A percentile compares a stretch with the other conserved stretches of the same genome.
phyloP scores from a whole-genome alignment of 2,329 filamentous ascomycete genomes.

The Dactylellina cionopaga region DNA sequence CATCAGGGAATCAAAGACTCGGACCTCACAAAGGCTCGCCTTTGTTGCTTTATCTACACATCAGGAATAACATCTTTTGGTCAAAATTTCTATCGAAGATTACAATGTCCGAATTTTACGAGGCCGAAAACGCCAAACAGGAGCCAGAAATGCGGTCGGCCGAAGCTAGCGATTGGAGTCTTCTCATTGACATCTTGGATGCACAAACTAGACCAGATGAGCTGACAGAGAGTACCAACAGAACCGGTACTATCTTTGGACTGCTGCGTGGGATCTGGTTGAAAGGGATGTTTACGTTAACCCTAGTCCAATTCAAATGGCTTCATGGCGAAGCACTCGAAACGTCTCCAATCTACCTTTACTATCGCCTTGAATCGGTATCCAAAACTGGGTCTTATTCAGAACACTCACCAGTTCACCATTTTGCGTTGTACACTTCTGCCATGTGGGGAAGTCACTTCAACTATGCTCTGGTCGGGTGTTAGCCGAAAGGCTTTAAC shows the following conservation, averaged over 20 bases:
- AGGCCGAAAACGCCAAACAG: background rate
- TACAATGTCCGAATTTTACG: slow-evolving; percentile 6
- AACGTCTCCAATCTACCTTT: slow-evolving; percentile 24
- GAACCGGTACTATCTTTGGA: background rate
- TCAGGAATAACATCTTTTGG: slow-evolving; percentile 26
- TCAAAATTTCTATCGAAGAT: background rate
- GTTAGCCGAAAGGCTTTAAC: background rate
- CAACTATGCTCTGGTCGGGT: background rate
- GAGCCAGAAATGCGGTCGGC: slow-evolving; percentile 19
- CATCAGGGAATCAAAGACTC: background rate
- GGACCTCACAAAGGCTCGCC: background rate
- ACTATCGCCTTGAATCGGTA: slow-evolving; percentile 10
- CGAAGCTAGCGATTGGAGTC: slow-evolving; percentile 14
- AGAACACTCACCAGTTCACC: background rate
- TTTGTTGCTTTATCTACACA: background rate
- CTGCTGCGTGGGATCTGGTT: background rate
- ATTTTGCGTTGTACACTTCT: slow-evolving; percentile 3
- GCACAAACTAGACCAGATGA: slow-evolving; percentile 12
- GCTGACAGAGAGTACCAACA: background rate
- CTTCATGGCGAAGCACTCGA: slow-evolving; percentile 23
- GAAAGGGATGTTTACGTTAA: background rate
- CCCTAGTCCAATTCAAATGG: background rate
- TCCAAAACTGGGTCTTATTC: background rate
- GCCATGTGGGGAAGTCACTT: slow-evolving; percentile 1
- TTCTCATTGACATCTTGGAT: slow-evolving; percentile 19